These are phyloP conservation scores for Termitomyces sp. DNA, from an alignment of 768 basidiomycete genomes.

Conservation along the genomic window DNA sequence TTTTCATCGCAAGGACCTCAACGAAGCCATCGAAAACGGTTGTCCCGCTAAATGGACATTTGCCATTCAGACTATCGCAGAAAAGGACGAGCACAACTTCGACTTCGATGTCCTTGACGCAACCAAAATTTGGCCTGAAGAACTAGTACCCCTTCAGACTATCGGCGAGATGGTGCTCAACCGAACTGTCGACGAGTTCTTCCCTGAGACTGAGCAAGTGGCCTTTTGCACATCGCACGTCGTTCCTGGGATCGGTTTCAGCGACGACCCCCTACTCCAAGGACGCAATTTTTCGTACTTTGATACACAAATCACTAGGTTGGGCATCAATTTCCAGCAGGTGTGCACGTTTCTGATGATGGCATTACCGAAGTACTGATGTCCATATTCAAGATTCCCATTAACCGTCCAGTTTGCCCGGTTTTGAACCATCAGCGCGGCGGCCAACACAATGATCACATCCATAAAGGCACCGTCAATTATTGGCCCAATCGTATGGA, in stretches of 20 bases:
- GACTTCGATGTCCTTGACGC: constrained; percentile 88
- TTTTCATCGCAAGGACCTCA: constrained; percentile 84
- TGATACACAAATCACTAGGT: constrained; percentile 79
- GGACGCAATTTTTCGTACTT: constrained; percentile 86
- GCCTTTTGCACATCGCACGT: constrained; percentile 82
- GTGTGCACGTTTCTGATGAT: constrained; percentile 28
- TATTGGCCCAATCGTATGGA: constrained; percentile 82
- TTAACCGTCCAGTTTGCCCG: constrained; percentile 79
- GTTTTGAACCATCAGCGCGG: constrained; percentile 70
- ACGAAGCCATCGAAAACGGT: constrained; percentile 77
- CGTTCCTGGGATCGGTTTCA: constrained; percentile 69
- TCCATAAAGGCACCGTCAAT: constrained; percentile 59
- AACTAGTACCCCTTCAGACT: constrained; percentile 70
- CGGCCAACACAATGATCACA: constrained; percentile 55
- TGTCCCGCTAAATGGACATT: constrained; percentile 77
- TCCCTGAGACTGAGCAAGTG: constrained; percentile 85
- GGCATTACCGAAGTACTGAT: background rate
- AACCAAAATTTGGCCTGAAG: constrained; percentile 85
- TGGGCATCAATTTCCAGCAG: constrained; percentile 81
- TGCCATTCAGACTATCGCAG: constrained; percentile 69
- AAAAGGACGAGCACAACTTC: constrained; percentile 75
- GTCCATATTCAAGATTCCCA: constrained; percentile 57
- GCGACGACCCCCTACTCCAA: constrained; percentile 79
- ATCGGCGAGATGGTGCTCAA: constrained; percentile 76
- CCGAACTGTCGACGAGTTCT: constrained; percentile 69